Evolutionary conservation across 805 yeast species (phyloP).

Genomic region (Metschnikowia rubicola): DNA sequence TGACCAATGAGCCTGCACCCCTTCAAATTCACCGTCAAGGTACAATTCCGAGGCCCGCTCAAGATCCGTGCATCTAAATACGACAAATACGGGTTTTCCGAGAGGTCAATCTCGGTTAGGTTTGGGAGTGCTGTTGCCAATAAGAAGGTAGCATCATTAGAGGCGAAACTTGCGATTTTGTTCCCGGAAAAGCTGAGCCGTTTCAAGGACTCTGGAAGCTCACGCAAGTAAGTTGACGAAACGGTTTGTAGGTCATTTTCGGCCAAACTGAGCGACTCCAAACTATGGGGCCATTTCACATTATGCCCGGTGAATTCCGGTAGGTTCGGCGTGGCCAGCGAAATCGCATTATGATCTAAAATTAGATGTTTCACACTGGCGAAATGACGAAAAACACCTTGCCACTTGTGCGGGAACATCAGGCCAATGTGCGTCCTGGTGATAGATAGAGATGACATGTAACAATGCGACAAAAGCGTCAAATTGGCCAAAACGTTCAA

Average conservation of each 20-base stretch:
- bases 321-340: not conserved
- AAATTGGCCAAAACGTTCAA: slow-evolving; percentile 26
- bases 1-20: slow-evolving; percentile 9
- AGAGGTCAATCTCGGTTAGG: slow-evolving; percentile 10
- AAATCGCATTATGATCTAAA: slow-evolving; percentile 24
- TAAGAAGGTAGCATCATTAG: slow-evolving; percentile 1
- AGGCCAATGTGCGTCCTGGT: slow-evolving; percentile 34
- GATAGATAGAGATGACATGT: slow-evolving; percentile 23
- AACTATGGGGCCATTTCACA: slow-evolving; percentile 24
- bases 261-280: slow-evolving; percentile 24
- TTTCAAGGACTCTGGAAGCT: slow-evolving; percentile 28
- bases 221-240: slow-evolving; percentile 18
- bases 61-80: slow-evolving; percentile 10
- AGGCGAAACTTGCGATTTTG: slow-evolving; percentile 13
- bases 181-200: slow-evolving; percentile 23
- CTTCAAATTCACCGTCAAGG: slow-evolving; percentile 3
- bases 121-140: slow-evolving; percentile 12
- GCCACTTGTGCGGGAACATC: slow-evolving; percentile 31
- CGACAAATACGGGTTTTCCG: slow-evolving; percentile 7
- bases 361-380: slow-evolving; percentile 20
- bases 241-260: slow-evolving; percentile 23
- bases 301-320: slow-evolving; percentile 16
- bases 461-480: slow-evolving; percentile 16
- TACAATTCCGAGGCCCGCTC: slow-evolving; percentile 1
- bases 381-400: slow-evolving; percentile 25